phyloP scores from a whole-genome alignment of 2,329 filamentous ascomycete genomes.

The Colletotrichum truncatum region DNA sequence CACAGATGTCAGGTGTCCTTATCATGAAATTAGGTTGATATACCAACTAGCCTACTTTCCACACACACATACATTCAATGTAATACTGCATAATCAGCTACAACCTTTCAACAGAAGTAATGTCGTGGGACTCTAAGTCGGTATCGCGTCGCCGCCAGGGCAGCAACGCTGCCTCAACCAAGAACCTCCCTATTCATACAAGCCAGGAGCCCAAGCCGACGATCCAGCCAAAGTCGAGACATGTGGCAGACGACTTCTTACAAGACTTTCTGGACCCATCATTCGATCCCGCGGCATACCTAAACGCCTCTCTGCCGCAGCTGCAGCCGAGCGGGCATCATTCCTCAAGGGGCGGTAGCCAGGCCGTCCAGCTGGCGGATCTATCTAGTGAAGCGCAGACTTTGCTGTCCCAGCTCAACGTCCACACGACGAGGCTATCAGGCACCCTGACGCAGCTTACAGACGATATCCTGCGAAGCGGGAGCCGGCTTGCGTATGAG shows the following conservation, averaged over 20 bases:
- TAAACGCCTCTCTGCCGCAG: slow-evolving; percentile 81
- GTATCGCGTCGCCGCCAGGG: slow-evolving; percentile 54
- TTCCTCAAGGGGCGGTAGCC: slow-evolving; percentile 34
- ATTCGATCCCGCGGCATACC: slow-evolving; percentile 86
- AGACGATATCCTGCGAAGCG: slow-evolving; percentile 92
- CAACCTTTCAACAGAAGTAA: slow-evolving; percentile 30
- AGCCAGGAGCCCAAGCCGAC: slow-evolving; percentile 47
- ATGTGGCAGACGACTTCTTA: slow-evolving; percentile 77
- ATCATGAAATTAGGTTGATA: neutral
- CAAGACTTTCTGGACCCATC: slow-evolving; percentile 77
- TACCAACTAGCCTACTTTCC: too few relatives aligned
- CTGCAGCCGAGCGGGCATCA: slow-evolving; percentile 57
- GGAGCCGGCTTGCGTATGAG: slow-evolving; percentile 89
- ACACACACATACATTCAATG: too few relatives aligned
- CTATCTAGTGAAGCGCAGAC: slow-evolving; percentile 84
- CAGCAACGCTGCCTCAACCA: slow-evolving; percentile 50
- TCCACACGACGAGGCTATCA: slow-evolving; percentile 85
- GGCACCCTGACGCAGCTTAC: slow-evolving; percentile 87
- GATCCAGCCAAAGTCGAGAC: slow-evolving; percentile 61
- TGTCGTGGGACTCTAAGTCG: slow-evolving; percentile 52
- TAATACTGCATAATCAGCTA: neutral
- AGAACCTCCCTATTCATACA: slow-evolving; percentile 50
- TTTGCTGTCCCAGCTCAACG: slow-evolving; percentile 86
- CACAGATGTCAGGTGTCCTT: slow-evolving; percentile 6
- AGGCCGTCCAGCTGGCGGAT: slow-evolving; percentile 72